Percentiles rank a stretch among this genome's conserved stretches.
Conservation (phyloP, 2,329 filamentous ascomycete genomes). For the Stylonectria norvegica region DNA sequence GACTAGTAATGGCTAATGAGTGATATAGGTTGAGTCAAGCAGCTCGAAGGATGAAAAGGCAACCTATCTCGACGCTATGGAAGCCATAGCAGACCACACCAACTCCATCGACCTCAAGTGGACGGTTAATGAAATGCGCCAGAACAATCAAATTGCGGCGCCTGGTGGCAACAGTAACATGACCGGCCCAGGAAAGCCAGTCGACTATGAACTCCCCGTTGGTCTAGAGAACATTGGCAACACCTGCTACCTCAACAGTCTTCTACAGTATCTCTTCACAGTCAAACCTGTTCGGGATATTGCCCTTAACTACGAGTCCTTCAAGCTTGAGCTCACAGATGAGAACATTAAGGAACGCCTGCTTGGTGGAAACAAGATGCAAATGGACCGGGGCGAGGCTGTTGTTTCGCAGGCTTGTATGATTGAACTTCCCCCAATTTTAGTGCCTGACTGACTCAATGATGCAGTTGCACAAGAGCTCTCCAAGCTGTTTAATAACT, state of each 20-base stretch:
- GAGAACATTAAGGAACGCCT: conserved; percentile 62
- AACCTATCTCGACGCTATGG: conserved; percentile 34
- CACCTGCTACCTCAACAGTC: conserved; percentile 95
- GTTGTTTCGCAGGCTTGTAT: conserved; percentile 72
- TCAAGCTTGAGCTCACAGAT: conserved; percentile 65
- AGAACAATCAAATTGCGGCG: conserved; percentile 22
- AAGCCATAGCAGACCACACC: conserved; percentile 34
- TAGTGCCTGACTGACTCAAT: too few species aligned
- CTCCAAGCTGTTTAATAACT: conserved; percentile 63
- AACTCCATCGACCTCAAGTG: conserved; percentile 27
- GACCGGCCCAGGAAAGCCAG: conserved; percentile 9
- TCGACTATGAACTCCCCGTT: conserved; percentile 63
- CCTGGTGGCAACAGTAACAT: conserved; percentile 4
- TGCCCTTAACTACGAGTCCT: conserved; percentile 70
- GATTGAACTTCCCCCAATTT: too few species aligned
- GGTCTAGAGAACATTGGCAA: conserved; percentile 93
- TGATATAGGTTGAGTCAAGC: conserved; percentile 25
- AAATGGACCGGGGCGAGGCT: conserved; percentile 52
- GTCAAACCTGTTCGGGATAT: conserved; percentile 77
- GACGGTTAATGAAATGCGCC: conserved; percentile 25
- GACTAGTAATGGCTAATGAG: conserved; percentile 9
- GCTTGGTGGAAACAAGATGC: conserved; percentile 64
- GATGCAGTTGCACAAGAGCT: conserved; percentile 76
- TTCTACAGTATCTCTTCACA: conserved; percentile 93
- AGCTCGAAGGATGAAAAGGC: conserved; percentile 28